These are phyloP conservation scores for Penicillium subrubescens DNA, from an alignment of 495 filamentous ascomycete species.

Conservation along the genomic window DNA sequence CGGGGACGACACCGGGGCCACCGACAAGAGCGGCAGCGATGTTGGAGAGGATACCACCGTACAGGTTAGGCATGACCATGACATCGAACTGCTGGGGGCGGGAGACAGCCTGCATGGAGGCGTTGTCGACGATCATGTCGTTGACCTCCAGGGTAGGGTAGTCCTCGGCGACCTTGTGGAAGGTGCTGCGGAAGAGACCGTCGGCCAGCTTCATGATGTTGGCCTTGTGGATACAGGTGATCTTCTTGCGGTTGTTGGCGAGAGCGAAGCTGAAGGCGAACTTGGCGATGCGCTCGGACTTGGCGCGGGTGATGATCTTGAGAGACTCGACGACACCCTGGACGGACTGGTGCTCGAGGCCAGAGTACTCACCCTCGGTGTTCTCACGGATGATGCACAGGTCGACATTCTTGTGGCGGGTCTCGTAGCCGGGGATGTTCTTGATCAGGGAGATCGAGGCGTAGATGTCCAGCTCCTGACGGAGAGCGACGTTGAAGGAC, in stretches of 20 bases:
- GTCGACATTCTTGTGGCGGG: conserved; percentile 94
- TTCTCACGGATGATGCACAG: conserved; percentile 99
- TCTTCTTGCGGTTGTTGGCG: conserved; percentile 97
- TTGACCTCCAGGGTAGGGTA: conserved; percentile 92
- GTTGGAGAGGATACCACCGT: conserved; percentile 98
- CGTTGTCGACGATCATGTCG: conserved; percentile 99
- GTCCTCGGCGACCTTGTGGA: conserved; percentile 88
- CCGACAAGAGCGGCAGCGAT: conserved; percentile 98
- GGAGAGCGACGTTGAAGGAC: conserved; percentile 98
- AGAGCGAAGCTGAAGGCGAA: conserved; percentile 97
- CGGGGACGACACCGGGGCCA: conserved; percentile 94
- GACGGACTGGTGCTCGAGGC: conserved; percentile 97
- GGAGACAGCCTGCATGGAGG: conserved; percentile 97
- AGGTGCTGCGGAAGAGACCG: conserved; percentile 96
- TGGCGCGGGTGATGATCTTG: conserved; percentile 98
- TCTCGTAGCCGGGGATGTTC: conserved; percentile 98
- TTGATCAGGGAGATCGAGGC: conserved; percentile 97
- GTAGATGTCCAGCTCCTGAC: conserved; percentile 99
- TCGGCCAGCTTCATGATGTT: conserved; percentile 99
- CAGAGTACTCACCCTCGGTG: conserved; percentile 99
- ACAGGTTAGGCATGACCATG: conserved; percentile 99
- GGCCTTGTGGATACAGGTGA: conserved; percentile 99
- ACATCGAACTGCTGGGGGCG: conserved; percentile 98
- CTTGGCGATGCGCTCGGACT: conserved; percentile 97
- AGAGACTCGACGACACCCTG: conserved; percentile 96